phyloP scores from a whole-genome alignment of 345 rosid species.

The Arabis alpina region DNA sequence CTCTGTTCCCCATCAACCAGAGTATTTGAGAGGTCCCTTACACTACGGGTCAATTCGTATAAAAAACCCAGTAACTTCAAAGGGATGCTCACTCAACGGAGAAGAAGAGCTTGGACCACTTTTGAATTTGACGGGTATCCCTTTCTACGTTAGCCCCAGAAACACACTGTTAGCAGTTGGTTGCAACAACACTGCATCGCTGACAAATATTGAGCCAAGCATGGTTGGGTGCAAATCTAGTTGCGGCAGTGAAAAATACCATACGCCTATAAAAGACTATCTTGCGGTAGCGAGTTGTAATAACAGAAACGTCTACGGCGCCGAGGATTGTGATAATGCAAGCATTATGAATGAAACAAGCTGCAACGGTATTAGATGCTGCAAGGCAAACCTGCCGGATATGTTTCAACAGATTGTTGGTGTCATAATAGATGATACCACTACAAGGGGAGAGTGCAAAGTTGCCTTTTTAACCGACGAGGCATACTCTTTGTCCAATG shows the following conservation, averaged over 20 bases:
- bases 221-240: slow-evolving; percentile 44
- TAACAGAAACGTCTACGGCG: rapidly evolving
- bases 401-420: slow-evolving; percentile 10
- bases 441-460: slow-evolving; percentile 11
- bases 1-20: slow-evolving; percentile 8
- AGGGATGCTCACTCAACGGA: slow-evolving; percentile 9
- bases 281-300: too few species aligned
- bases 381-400: slow-evolving; percentile 36
- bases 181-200: slow-evolving; percentile 28
- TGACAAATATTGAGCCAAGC: background rate
- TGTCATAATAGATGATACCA: background rate
- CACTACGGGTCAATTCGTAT: background rate
- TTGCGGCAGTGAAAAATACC: slow-evolving; percentile 17
- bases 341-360: background rate
- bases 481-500: background rate
- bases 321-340: background rate
- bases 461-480: slow-evolving; percentile 30
- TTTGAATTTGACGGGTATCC: slow-evolving; percentile 31
- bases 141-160: background rate
- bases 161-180: slow-evolving; percentile 45
- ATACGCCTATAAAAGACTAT: too few species aligned
- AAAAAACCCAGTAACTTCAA: slow-evolving; percentile 11
- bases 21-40: too few species aligned
- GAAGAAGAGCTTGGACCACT: background rate
- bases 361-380: slow-evolving; percentile 50